phyloP scores from a whole-genome alignment of 805 yeast genomes.

The Saccharomycopsis capsularis region DNA sequence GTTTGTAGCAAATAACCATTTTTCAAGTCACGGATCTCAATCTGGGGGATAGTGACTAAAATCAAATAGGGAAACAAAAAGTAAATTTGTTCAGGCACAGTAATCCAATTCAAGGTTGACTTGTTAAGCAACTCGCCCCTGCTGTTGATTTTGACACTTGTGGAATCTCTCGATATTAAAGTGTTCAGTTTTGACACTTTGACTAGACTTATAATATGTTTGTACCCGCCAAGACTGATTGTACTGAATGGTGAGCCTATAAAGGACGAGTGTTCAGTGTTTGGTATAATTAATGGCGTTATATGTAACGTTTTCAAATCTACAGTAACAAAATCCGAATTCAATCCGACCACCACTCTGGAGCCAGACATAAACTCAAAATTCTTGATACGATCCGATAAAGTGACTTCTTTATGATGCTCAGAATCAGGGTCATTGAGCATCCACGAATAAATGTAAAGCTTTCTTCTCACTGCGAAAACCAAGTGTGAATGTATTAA shows the following conservation, averaged over 20 bases:
- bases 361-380: constrained; percentile 15
- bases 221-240: constrained; percentile 8
- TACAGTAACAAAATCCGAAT: constrained; percentile 14
- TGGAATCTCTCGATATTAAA: constrained; percentile 6
- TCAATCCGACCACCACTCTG: constrained; percentile 11
- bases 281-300: constrained; percentile 8
- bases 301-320: constrained; percentile 5
- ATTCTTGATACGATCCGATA: constrained; percentile 14
- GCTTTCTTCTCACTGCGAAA: constrained; percentile 12
- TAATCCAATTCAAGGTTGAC: constrained; percentile 6
- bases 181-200: constrained; percentile 7
- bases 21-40: constrained; percentile 11
- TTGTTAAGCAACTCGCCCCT: constrained; percentile 9
- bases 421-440: not conserved
- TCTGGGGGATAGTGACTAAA: not conserved
- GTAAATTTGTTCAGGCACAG: constrained; percentile 1
- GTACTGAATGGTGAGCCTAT: constrained; percentile 15
- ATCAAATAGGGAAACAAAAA: constrained; percentile 15
- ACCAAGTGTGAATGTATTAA: constrained; percentile 12
- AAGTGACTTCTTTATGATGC: not conserved
- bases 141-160: constrained; percentile 9
- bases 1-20: constrained; percentile 34
- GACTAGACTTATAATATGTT: not conserved
- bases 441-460: constrained; percentile 11
- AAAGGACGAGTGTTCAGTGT: constrained; percentile 3